Evolutionary conservation across 129 eudicot species (phyloP).

Genomic region (Pulicaria dysenterica): DNA sequence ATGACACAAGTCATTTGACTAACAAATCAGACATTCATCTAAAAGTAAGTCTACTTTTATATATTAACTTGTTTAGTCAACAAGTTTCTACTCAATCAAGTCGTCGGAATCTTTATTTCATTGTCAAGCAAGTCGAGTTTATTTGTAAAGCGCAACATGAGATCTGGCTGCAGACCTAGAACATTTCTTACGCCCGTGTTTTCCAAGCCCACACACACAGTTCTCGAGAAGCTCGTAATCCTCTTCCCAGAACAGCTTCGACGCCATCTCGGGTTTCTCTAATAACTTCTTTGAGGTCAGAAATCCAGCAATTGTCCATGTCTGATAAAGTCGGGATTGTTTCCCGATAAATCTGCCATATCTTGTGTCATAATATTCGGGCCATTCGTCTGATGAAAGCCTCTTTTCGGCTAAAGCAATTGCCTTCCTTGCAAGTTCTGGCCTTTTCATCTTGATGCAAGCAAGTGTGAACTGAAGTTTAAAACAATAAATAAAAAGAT

Average conservation of each 20-base stretch:
- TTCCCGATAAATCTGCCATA: constrained; percentile 81
- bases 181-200: constrained; percentile 62
- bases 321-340: constrained; percentile 77
- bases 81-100: neutral
- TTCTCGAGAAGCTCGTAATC: constrained; percentile 80
- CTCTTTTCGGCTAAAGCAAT: constrained; percentile 67
- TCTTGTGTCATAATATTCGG: constrained; percentile 88
- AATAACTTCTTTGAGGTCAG: constrained; percentile 75
- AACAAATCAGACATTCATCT: neutral
- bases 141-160: constrained; percentile 17
- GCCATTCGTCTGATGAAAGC: constrained; percentile 74
- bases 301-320: constrained; percentile 92
- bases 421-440: constrained; percentile 78
- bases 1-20: neutral
- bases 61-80: neutral
- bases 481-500: neutral
- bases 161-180: constrained; percentile 58
- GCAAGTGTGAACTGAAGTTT: constrained; percentile 76
- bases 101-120: neutral
- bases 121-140: neutral
- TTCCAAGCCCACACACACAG: constrained; percentile 74
- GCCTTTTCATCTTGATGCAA: constrained; percentile 88
- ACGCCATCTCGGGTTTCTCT: constrained; percentile 72
- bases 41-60: neutral
- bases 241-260: constrained; percentile 75